Base-by-base conservation (phyloP, 2,329 filamentous ascomycete genomes). In the Karstenula rhodostoma region DNA sequence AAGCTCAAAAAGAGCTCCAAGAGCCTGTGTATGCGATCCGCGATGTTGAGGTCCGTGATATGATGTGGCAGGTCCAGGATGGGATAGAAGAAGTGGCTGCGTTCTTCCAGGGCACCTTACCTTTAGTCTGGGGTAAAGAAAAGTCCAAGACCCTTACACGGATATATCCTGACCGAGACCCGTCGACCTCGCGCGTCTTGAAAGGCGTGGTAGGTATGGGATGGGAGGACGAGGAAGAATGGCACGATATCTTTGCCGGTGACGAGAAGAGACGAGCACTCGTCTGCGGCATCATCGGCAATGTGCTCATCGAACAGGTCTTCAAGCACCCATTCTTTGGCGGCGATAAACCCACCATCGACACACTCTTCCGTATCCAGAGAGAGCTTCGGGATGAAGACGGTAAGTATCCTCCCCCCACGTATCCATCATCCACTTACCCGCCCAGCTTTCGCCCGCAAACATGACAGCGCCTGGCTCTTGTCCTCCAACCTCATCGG, bases 241-340 rank as follows among this genome's bases (percentile, higher is more conserved):
- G 74, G 75, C 59, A 64, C 9, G 57, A 66, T 1, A 29, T 77
- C 1, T 77, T 77, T 32, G 17, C 52, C 0, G 43, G 69, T 5
- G 22, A 32, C 13, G 27, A 59, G 40, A 70, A 71, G 55, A 42
- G 73, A 9, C 57, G 50, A 2, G 68, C 70, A 4, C 44, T 76
- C 2, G 68, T 73, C 0, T 67, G 62, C 56, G 73, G 47, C 1
- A 64, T 77, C 8, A 63, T 77, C 0, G 71, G 74, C 0, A 74
- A 76, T 23, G 67, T 75, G 9, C 22, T 77, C 4, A 59, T 66
- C 0, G 70, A 77, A 56, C 71, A 76, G 33, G 71, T 76, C 0
- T 71, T 75, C 27, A 49, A 65, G 47, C 69, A 72, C 52, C 23
- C 50, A 0, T 71, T 71, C 43, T 74, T 77, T 37, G 74, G 74